Conservation (phyloP, 345 rosid genomes). For the Arabidopsis suecica region DNA sequence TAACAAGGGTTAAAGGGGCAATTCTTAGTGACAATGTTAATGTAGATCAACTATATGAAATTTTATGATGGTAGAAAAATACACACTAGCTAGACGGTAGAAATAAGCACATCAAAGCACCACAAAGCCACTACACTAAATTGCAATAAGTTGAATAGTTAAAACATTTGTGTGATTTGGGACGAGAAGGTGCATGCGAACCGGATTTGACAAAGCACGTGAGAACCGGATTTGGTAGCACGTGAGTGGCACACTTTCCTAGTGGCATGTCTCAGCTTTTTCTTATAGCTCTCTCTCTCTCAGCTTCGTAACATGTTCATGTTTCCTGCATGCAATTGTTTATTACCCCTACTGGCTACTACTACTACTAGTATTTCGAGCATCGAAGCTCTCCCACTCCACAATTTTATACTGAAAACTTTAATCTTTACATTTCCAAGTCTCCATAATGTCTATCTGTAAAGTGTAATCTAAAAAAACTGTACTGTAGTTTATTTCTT, state of each 20-base stretch:
- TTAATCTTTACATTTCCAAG: not conserved
- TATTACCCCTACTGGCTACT: not conserved
- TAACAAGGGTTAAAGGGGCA: not conserved
- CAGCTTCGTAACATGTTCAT: slow-evolving; percentile 33
- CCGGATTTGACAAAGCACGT: slow-evolving; percentile 39
- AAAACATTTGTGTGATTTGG: slow-evolving; percentile 20
- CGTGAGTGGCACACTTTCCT: slow-evolving; percentile 39
- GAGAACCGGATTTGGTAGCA: slow-evolving; percentile 37
- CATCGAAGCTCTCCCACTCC: not conserved
- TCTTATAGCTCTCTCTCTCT: not conserved
- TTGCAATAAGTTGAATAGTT: not conserved
- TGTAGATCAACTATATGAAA: not conserved
- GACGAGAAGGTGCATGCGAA: slow-evolving; percentile 39
- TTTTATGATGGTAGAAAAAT: slow-evolving; percentile 28
- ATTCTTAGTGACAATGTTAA: not conserved
- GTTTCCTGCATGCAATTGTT: slow-evolving; percentile 36
- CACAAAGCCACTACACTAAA: not conserved
- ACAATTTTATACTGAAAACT: not conserved
- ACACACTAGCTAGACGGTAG: not conserved
- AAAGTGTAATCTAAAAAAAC: too few species aligned
- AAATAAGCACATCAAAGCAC: not conserved
- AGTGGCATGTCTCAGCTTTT: slow-evolving; percentile 60
- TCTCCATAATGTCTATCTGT: too few species aligned
- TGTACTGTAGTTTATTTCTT: too few species aligned
- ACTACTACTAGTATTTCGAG: not conserved